Evolutionary conservation across 805 yeast species (phyloP).

Genomic region (Brettanomyces bruxellensis): DNA sequence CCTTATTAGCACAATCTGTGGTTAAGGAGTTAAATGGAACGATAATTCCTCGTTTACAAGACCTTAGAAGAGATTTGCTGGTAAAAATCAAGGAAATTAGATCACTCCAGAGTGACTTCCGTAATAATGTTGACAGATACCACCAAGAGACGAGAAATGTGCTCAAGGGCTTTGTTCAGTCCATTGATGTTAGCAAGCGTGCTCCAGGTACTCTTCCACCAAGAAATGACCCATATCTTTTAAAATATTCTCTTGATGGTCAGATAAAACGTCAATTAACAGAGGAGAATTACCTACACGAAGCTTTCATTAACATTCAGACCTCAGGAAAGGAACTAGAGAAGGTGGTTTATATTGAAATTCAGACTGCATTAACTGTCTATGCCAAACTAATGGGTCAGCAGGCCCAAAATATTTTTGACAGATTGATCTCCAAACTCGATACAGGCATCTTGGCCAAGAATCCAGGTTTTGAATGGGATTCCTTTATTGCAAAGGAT

Average conservation of each 20-base stretch:
- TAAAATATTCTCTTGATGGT: slow-evolving; percentile 62
- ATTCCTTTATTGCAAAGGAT: slow-evolving; percentile 66
- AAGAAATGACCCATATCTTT: slow-evolving; percentile 73
- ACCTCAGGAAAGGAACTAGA: slow-evolving; percentile 83
- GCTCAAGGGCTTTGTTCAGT: slow-evolving; percentile 42
- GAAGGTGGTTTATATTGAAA: slow-evolving; percentile 75
- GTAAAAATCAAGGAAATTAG: slow-evolving; percentile 84
- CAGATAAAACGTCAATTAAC: slow-evolving; percentile 68
- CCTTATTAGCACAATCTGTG: slow-evolving; percentile 46
- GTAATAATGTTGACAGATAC: slow-evolving; percentile 63
- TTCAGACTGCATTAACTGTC: slow-evolving; percentile 71
- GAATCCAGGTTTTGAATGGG: slow-evolving; percentile 84
- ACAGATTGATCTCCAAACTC: slow-evolving; percentile 54
- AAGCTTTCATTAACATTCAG: slow-evolving; percentile 82
- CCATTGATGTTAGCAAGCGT: slow-evolving; percentile 56
- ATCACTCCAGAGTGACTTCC: slow-evolving; percentile 76
- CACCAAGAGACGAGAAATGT: slow-evolving; percentile 54
- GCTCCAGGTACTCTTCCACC: slow-evolving; percentile 36
- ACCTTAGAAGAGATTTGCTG: slow-evolving; percentile 63
- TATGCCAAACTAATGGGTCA: slow-evolving; percentile 65
- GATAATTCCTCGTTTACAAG: slow-evolving; percentile 60
- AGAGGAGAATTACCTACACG: slow-evolving; percentile 82
- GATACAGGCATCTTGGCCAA: slow-evolving; percentile 64
- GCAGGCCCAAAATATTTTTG: slow-evolving; percentile 65
- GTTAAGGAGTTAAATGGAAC: slow-evolving; percentile 52